phyloP scores from a whole-genome alignment of 495 filamentous ascomycete species.

The Penicillium riverlandense region DNA sequence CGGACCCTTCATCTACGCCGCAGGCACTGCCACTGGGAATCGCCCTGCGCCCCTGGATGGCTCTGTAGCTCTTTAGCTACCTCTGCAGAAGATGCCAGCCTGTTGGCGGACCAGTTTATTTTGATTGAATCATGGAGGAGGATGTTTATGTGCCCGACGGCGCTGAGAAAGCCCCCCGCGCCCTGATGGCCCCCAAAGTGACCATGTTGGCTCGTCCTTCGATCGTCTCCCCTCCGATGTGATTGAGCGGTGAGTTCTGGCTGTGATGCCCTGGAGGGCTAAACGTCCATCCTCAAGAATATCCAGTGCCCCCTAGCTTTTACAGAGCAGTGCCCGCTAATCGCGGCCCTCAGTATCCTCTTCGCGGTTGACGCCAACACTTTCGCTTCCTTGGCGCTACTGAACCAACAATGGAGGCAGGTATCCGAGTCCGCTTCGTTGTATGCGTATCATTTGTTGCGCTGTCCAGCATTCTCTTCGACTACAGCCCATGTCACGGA shows the following conservation, averaged over 20 bases:
- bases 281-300: too few relatives aligned
- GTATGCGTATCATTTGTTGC: slow-evolving; percentile 69
- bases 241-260: slow-evolving; percentile 20
- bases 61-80: too few relatives aligned
- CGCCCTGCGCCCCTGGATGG: too few relatives aligned
- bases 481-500: slow-evolving; percentile 39
- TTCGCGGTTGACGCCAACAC: slow-evolving; percentile 65
- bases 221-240: slow-evolving; percentile 18
- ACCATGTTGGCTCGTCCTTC: slow-evolving; percentile 3
- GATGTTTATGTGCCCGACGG: slow-evolving; percentile 10
- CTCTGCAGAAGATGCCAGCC: too few relatives aligned
- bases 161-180: neutral
- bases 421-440: slow-evolving; percentile 64
- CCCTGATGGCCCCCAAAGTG: too few relatives aligned
- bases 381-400: slow-evolving; percentile 75
- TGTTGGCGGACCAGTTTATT: too few relatives aligned
- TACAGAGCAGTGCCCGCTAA: slow-evolving; percentile 11
- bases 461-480: slow-evolving; percentile 60
- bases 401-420: slow-evolving; percentile 70
- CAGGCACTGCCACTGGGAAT: too few relatives aligned
- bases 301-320: neutral
- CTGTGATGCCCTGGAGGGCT: neutral
- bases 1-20: too few relatives aligned
- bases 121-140: slow-evolving; percentile 16
- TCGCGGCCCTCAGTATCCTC: slow-evolving; percentile 55